phyloP scores from a whole-genome alignment of 306 rosid genomes.

The barrel medic (Medicago truncatula) region MtrunA17r5.0-ANR NC_053045.1:55909001-55909500 shows the following conservation, averaged over 20 bases:
- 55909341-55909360: too few species aligned
- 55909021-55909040: constrained; percentile 86
- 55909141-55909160: background rate
- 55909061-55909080: constrained; percentile 89
- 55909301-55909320: too few species aligned
- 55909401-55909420: too few species aligned
- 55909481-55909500: too few species aligned
- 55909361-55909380: too few species aligned
- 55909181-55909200: background rate
- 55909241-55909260: background rate
- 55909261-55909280: too few species aligned
- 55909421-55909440: too few species aligned
- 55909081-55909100: constrained; percentile 98
- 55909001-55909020: constrained; percentile 76
- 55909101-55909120: constrained; percentile 70
- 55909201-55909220: background rate
- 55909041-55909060: constrained; percentile 70
- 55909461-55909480: too few species aligned
- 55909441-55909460: too few species aligned
- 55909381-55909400: too few species aligned
- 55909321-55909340: too few species aligned
- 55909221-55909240: background rate
- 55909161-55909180: background rate
- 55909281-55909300: too few species aligned
- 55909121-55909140: background rate